A percentile compares a stretch with the other conserved stretches of the same genome.
These are phyloP conservation scores for Psidium guajava DNA, from an alignment of 345 rosid species.

Conservation along the genomic window DNA sequence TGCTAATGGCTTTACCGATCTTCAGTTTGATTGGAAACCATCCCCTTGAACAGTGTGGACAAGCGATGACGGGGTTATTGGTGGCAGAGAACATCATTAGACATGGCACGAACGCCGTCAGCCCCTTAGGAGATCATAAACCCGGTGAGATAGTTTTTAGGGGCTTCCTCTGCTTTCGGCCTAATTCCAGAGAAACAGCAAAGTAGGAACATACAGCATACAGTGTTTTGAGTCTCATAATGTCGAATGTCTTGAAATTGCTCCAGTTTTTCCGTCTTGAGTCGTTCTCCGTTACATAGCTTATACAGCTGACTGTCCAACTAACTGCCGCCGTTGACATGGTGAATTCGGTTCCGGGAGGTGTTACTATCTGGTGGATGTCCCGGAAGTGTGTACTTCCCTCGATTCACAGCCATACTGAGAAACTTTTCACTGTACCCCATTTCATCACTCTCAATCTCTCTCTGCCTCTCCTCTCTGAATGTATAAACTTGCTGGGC, in stretches of 20 bases:
- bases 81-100: neutral
- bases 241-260: neutral
- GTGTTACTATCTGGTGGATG: neutral
- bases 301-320: neutral
- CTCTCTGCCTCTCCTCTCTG: neutral
- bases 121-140: neutral
- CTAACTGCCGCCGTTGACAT: neutral
- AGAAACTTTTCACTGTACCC: neutral
- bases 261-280: neutral
- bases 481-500: slow-evolving; percentile 4
- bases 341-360: neutral
- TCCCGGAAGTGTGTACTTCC: neutral
- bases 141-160: neutral
- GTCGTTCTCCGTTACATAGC: neutral
- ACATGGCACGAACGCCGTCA: neutral
- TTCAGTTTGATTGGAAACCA: slow-evolving; percentile 46
- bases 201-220: neutral
- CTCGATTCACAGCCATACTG: neutral
- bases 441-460: neutral
- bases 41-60: slow-evolving; percentile 24
- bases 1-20: slow-evolving; percentile 34
- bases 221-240: neutral
- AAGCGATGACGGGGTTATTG: neutral
- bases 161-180: neutral
- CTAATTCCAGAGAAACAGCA: neutral